Evolutionary conservation across 1,139 yeast species (phyloP).

Genomic region (Debaryomyces psychrophilus): DNA sequence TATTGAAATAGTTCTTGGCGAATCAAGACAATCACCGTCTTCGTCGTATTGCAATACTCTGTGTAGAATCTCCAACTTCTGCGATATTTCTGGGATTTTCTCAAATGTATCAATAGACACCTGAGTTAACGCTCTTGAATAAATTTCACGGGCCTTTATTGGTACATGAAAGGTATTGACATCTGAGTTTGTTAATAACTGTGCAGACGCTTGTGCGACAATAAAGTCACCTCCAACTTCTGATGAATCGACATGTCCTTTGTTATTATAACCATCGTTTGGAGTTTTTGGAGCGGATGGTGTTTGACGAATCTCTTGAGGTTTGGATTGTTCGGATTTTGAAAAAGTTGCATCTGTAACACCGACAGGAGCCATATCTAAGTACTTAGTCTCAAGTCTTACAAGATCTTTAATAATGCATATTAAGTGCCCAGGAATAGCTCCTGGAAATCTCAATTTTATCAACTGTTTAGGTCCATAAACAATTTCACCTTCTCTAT

Average conservation of each 20-base stretch:
- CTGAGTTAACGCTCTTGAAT: constrained; percentile 30
- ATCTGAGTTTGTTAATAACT: constrained; percentile 37
- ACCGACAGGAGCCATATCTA: constrained; percentile 45
- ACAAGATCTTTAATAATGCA: constrained; percentile 30
- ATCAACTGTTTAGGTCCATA: constrained; percentile 52
- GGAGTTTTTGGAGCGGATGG: neutral
- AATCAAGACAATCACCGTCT: constrained; percentile 36
- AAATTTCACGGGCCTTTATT: constrained; percentile 35
- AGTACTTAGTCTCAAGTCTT: constrained; percentile 34
- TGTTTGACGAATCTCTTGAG: constrained; percentile 22
- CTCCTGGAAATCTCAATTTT: constrained; percentile 56
- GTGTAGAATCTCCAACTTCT: constrained; percentile 57
- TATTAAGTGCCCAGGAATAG: constrained; percentile 40
- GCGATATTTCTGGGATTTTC: constrained; percentile 31
- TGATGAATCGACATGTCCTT: constrained; percentile 8
- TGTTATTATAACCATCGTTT: constrained; percentile 5
- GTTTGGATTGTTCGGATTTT: constrained; percentile 27
- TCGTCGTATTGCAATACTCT: constrained; percentile 53
- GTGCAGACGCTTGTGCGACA: constrained; percentile 43
- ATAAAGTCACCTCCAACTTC: constrained; percentile 33
- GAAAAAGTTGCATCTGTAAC: constrained; percentile 38
- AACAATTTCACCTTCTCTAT: constrained; percentile 57
- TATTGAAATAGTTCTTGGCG: constrained; percentile 54
- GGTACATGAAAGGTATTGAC: constrained; percentile 46
- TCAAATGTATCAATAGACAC: constrained; percentile 39